Evolutionary conservation across 768 basidiomycete genomes (phyloP), one percentile per base, ranked within the genome.

Genomic region (Panaeolus papilionaceus): DNA sequence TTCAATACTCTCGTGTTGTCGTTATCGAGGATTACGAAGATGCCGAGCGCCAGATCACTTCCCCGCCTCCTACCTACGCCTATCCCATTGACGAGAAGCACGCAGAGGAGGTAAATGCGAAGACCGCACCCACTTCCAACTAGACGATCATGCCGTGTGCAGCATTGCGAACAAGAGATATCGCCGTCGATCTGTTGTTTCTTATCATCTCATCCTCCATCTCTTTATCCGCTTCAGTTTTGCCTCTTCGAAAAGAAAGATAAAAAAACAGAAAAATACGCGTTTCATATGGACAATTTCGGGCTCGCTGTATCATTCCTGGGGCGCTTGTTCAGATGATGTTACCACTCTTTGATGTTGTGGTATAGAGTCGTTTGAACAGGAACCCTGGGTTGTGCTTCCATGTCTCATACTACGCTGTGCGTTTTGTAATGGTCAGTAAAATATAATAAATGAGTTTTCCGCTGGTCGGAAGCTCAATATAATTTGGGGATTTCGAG

Each of bases 1-100:
- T 81, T 49, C 77, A 80, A 49, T 81, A 85, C 66, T 76, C 80
- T 38, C 75, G 73, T 42, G 70, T 79, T 66, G 69, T 80, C 66
- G 74, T 83, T 67, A 71, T 79, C 38, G 78, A 82, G 38, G 79
- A 82, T 3, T 86, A 71, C 63, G 84, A 84, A 14, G 83, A 81
- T 54, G 81, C 82, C 12, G 88, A 87, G 66, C 79, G 84, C 42
- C 71, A 23, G 6, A 38, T 85, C 45, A 78, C 81, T 66, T 79
- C 83, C 61, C 75, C 86, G 18, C 89, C 89, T 26, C 90, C 90
- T 20, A 76, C 81, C 69, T 91, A 92, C 77, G 79, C 80, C 54
- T 80, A 77, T 71, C 72, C 73, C 38, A 70, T 77, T 63, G 86
- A 87, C 67, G 88, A 89, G 79, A 89, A 89, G 77, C 76, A 76